Evolutionary conservation across 805 yeast species (phyloP).

Genomic region (Wickerhamiella cacticola): DNA sequence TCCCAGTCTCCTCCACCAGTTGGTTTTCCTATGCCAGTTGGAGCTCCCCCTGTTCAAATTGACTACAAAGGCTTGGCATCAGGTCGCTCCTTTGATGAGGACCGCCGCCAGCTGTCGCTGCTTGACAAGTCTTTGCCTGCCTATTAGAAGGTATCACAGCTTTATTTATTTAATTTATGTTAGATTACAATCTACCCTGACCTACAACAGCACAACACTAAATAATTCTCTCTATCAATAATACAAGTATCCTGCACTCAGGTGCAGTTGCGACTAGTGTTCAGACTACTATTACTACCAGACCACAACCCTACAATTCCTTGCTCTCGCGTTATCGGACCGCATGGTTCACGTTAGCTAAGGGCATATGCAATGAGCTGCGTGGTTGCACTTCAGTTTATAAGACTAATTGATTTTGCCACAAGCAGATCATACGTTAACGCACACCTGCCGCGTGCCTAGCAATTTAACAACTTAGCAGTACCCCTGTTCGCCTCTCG

Average conservation of each 20-base stretch:
- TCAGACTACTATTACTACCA: no score
- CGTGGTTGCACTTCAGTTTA: background rate
- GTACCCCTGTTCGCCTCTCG: no score
- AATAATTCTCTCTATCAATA: no score
- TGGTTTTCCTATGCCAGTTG: conserved; percentile 2
- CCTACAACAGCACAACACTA: no score
- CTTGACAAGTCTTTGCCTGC: conserved; percentile 11
- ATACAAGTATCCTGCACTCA: no score
- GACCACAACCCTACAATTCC: background rate
- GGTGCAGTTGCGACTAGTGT: no score
- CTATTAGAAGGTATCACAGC: background rate
- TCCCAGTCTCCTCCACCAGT: background rate
- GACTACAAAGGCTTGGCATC: background rate
- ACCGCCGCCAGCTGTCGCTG: conserved; percentile 14
- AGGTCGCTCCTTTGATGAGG: conserved; percentile 11
- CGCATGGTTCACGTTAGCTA: conserved; percentile 5
- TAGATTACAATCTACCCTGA: no score
- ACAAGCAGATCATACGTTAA: background rate
- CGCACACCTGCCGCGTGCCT: background rate
- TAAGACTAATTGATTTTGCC: conserved; percentile 1
- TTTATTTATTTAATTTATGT: conserved; percentile 7
- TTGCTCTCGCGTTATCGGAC: conserved; percentile 4
- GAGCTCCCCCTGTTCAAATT: background rate
- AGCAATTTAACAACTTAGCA: no score
- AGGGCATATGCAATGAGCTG: conserved; percentile 3